Evolutionary conservation across 2,329 filamentous ascomycete species (phyloP), one percentile per base, ranked within the genome.

Genomic region (Pseudocercospora crystallina): DNA sequence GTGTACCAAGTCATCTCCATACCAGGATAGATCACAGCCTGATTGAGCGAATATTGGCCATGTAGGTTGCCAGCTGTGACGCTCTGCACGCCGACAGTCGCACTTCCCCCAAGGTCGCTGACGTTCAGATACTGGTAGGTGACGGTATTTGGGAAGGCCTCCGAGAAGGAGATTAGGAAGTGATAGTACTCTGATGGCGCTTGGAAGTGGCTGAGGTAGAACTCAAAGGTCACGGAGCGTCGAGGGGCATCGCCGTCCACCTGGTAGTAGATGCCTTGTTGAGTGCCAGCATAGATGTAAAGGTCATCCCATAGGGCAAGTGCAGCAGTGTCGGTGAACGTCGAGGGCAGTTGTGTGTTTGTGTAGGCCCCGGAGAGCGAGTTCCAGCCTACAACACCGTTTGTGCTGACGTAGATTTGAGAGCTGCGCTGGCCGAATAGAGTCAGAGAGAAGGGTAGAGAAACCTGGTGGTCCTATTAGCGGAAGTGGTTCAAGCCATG

Each of bases 251-350:
- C 39, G 14, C 57, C 53, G 33, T 48, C 35, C n/a, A 57, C 32
- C 30, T 61, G 41, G 30, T 60, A 62, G 49, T 58, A 63, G 47
- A 63, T 54, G 13, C 61, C 59, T 14, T 61, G 56, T 3, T 47
- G 38, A 0, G 56, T 57, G 14, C 49, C 50, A 4, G 29, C 34
- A 40, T 53, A 53, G 29, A 62, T 54, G 43, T 49, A 56, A 3
- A 59, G 53, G 37, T 63, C 61, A n/a, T 58, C 53, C 58, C 56
- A 61, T 17, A 53, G 54, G 1, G 51, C 43, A 11, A 53, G 40
- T 5, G 52, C 42, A 34, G 48, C 45, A 30, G 42, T 50, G n/a
- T 47, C 40, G 54, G 46, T 9, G 58, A 34, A 26, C 30, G 5
- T 33, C 31, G 35, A 13, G 35, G 49, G 50, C 4, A 56, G 46